Evolutionary conservation across 129 eudicot species (phyloP), one percentile per base, ranked within the genome.

Genomic region (Flaveria bidentis): DNA sequence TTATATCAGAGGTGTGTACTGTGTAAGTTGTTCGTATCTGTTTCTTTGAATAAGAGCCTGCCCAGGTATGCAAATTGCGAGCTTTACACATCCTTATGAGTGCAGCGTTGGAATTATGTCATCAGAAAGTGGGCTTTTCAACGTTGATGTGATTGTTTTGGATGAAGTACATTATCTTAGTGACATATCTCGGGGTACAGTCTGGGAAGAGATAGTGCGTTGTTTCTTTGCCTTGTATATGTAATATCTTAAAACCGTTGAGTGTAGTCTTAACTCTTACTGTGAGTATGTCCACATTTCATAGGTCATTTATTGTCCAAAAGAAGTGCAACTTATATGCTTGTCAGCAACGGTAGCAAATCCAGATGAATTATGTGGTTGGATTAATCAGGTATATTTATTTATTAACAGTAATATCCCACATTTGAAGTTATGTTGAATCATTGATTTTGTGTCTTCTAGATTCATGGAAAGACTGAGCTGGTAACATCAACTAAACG

Each of bases 121-220:
- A 60, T 91, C 96, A 4, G 93, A 92, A 71, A 80, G 91, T 67
- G 93, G 92, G 47, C 93, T 94, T 81, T 85, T 84, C 49, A 88
- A 87, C 78, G 99, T 91, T 86, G 99, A 94, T 75, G 99, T 86
- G 80, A 91, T 94, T 84, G 97, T 94, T 84, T 82, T 94, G 85
- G 99, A 94, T 91, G 99, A 94, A 91, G 99, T 94, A 33, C 99
- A 94, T 60, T 94, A 94, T 86, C 82, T 94, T 72, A 94, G 99
- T 83, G 97, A 94, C 85, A 91, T 94, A 78, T 94, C 96, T 50
- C 92, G 99, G 76, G 98, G 99, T 83, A 94, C 99, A 70, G 99
- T 94, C 72, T 94, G 99, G 99, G 99, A 94, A 85, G 99, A 94
- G 87, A 94, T 89, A 20, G 97, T 94, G 85, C 76, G 97, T 84